These are phyloP conservation scores for Hypsizygus marmoreus DNA, from an alignment of 768 basidiomycete species.

Conservation along the genomic window DNA sequence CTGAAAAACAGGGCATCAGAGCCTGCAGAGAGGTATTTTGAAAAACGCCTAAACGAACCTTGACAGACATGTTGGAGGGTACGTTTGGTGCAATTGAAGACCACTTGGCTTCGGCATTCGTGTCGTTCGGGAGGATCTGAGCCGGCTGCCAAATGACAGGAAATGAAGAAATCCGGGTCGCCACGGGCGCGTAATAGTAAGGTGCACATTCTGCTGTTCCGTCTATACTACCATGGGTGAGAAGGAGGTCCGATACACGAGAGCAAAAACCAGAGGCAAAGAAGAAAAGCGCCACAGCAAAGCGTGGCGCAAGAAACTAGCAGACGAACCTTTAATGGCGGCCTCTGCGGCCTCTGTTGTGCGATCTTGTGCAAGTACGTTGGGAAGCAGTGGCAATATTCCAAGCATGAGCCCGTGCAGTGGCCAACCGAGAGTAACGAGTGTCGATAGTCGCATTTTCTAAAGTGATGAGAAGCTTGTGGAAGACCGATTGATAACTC, in stretches of 20 bases:
- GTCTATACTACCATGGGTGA: conserved; percentile 23
- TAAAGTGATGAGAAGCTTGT: no score
- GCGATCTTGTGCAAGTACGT: conserved; percentile 25
- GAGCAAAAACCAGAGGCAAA: not conserved
- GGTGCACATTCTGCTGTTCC: conserved; percentile 40
- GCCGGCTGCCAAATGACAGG: conserved; percentile 49
- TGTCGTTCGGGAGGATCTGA: conserved; percentile 42
- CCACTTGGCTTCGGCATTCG: conserved; percentile 45
- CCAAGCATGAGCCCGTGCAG: not conserved
- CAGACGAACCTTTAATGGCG: conserved; percentile 34
- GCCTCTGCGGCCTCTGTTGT: conserved; percentile 37
- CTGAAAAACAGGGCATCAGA: conserved; percentile 6
- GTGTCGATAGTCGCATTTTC: not conserved
- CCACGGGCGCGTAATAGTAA: conserved; percentile 42
- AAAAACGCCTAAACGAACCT: conserved; percentile 24
- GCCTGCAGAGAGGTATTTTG: not conserved
- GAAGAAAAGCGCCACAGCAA: not conserved
- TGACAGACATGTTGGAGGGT: conserved; percentile 48
- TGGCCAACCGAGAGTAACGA: not conserved
- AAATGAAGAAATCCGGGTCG: conserved; percentile 34
- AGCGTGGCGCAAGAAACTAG: not conserved
- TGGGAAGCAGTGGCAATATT: not conserved
- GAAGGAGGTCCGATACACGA: conserved; percentile 1
- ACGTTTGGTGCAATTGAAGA: conserved; percentile 41
- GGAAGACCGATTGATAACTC: no score